Conservation (phyloP, 2,329 filamentous ascomycete genomes). For the Davidsoniella virescens region DNA sequence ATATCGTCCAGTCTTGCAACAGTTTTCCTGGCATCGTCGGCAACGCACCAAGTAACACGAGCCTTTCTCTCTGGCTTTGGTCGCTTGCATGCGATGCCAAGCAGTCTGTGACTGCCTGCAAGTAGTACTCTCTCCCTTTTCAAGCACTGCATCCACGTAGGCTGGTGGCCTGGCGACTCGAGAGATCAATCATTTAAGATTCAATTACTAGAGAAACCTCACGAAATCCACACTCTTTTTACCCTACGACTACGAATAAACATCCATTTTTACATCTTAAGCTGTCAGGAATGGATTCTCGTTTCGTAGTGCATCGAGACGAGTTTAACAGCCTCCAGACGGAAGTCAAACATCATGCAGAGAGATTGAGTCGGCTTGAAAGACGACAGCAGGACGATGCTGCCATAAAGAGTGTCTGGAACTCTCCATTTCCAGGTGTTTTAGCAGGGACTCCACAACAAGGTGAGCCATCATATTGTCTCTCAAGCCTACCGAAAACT, state of each 20-base stretch:
- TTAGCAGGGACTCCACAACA: constrained; percentile 72
- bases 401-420: constrained; percentile 74
- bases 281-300: constrained; percentile 42
- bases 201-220: background rate
- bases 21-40: constrained; percentile 7
- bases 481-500: background rate
- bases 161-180: no score
- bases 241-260: background rate
- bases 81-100: constrained; percentile 11
- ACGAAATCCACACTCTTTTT: background rate
- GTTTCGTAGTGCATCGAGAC: constrained; percentile 43
- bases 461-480: constrained; percentile 37
- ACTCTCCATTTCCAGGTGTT: constrained; percentile 79
- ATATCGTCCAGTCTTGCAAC: background rate
- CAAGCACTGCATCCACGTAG: no score
- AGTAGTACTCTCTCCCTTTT: background rate
- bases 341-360: constrained; percentile 52
- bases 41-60: constrained; percentile 1
- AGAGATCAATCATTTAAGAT: no score
- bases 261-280: background rate
- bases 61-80: constrained; percentile 7
- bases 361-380: constrained; percentile 44
- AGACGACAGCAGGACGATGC: constrained; percentile 52
- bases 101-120: background rate
- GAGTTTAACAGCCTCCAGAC: constrained; percentile 53